A percentile compares a stretch with the other conserved stretches of the same genome.
phyloP scores from a whole-genome alignment of 129 eudicot species.

The Ambrosia artemisiifolia region DNA sequence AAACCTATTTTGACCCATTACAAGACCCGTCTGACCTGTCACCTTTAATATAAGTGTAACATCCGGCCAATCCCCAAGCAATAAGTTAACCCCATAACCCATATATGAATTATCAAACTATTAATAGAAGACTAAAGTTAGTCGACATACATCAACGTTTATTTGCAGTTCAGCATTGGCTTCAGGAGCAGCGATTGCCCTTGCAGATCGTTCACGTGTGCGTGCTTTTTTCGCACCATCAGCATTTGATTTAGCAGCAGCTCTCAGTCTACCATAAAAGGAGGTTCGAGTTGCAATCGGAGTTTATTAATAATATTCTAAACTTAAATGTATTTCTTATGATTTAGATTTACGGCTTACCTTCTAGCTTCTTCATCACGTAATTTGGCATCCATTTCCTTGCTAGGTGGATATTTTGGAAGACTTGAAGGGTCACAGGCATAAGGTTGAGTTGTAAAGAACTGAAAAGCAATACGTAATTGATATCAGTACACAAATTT shows the following conservation, averaged over 20 bases:
- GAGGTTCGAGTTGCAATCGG: background rate
- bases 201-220: slow-evolving; percentile 53
- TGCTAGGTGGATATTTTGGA: slow-evolving; percentile 94
- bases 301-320: background rate
- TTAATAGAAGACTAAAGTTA: background rate
- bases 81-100: background rate
- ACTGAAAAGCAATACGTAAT: slow-evolving; percentile 38
- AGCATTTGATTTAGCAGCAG: slow-evolving; percentile 61
- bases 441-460: slow-evolving; percentile 77
- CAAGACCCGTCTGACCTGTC: background rate
- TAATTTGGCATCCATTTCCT: slow-evolving; percentile 95
- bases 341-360: slow-evolving; percentile 33
- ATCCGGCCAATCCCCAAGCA: background rate
- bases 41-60: background rate
- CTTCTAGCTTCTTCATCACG: slow-evolving; percentile 96
- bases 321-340: background rate
- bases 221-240: slow-evolving; percentile 62
- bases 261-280: slow-evolving; percentile 54
- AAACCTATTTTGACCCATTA: slow-evolving; percentile 1
- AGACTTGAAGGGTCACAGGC: slow-evolving; percentile 94
- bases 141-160: slow-evolving; percentile 67
- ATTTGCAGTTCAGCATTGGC: slow-evolving; percentile 85
- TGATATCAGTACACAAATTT: background rate
- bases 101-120: background rate
- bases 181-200: slow-evolving; percentile 81